Evolutionary conservation across 2,329 filamentous ascomycete species (phyloP).

Genomic region (Cercospora janseana): DNA sequence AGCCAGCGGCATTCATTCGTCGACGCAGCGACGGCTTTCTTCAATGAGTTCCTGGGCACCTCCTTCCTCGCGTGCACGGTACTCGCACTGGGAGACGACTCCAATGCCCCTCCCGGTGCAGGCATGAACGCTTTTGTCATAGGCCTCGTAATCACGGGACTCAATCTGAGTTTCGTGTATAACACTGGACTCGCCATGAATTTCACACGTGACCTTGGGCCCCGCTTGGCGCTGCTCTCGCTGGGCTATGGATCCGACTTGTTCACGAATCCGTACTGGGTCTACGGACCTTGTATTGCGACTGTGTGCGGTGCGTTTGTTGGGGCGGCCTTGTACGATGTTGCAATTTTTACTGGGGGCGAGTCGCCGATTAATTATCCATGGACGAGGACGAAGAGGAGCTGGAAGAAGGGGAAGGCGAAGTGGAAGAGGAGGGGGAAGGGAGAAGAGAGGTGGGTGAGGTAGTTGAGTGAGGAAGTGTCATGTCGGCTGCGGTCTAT

Average conservation of each 20-base stretch:
- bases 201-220: slow-evolving; percentile 52
- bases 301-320: slow-evolving; percentile 44
- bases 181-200: slow-evolving; percentile 52
- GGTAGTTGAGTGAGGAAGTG: not conserved
- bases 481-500: not conserved
- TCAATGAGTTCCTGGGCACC: slow-evolving; percentile 50
- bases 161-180: slow-evolving; percentile 45
- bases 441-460: slow-evolving; percentile 7
- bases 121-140: slow-evolving; percentile 54
- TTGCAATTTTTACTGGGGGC: slow-evolving; percentile 50
- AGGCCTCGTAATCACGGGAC: slow-evolving; percentile 43
- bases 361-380: slow-evolving; percentile 54
- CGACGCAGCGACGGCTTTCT: slow-evolving; percentile 48
- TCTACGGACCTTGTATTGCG: slow-evolving; percentile 48
- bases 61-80: slow-evolving; percentile 44
- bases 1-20: slow-evolving; percentile 44
- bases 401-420: slow-evolving; percentile 28
- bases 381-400: slow-evolving; percentile 33
- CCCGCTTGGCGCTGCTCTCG: slow-evolving; percentile 47
- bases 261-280: slow-evolving; percentile 47
- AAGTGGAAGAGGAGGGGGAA: slow-evolving; percentile 29
- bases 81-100: slow-evolving; percentile 39
- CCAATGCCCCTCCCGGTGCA: slow-evolving; percentile 42
- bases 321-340: slow-evolving; percentile 50
- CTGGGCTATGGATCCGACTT: slow-evolving; percentile 45